Base-by-base conservation (phyloP, 305 asterid species). In the Fraxinus greggii region DNA sequence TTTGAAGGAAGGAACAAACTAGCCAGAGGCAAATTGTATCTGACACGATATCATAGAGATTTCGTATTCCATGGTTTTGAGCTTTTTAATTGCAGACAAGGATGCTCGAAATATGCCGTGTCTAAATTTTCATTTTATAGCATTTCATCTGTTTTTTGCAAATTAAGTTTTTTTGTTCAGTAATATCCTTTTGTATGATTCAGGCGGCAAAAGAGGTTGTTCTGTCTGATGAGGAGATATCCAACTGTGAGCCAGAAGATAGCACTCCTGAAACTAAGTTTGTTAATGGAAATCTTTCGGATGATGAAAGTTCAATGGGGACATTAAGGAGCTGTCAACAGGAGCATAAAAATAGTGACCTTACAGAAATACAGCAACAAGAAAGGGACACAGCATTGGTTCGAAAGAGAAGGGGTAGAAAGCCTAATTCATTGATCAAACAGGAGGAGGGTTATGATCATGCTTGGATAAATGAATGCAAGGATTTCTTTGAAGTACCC, bases 331-430 rank as follows among this genome's bases (percentile, higher is more conserved):
- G 29, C 72, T n/a, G 33, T 75, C 72, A 51, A 78, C 76, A 67
- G 29, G 51, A 77, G 33, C 83, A 61, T 29, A 83, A 83, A 63
- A 72, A 56, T 40, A 35, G 36, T 42, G 54, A 78, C 23, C 77
- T 29, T 38, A 82, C 33, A 65, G 85, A 40, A 82, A 81, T 38
- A 45, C 78, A 72, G 78, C 87, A 82, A 77, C 74, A 80, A 21
- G 87, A 81, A 83, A 70, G 75, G n/a, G 86, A 75, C 40, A 75
- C 35, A 78, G 85, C 75, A 19, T 23, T 83, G 74, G 72, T 48
- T 78, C 88, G 80, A 76, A 81, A 72, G 79, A 89, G 85, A 78
- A 86, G 86, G 86, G 88, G 87, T 74, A 87, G 87, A 84, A 89
- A 83, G 82, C 83, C 86, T 21, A 84, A 74, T 81, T 80, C 88